Percentiles rank a stretch among this genome's conserved stretches.
Conservation (phyloP, 2,329 filamentous ascomycete species). For the Sclerotinia spermophila region DNA sequence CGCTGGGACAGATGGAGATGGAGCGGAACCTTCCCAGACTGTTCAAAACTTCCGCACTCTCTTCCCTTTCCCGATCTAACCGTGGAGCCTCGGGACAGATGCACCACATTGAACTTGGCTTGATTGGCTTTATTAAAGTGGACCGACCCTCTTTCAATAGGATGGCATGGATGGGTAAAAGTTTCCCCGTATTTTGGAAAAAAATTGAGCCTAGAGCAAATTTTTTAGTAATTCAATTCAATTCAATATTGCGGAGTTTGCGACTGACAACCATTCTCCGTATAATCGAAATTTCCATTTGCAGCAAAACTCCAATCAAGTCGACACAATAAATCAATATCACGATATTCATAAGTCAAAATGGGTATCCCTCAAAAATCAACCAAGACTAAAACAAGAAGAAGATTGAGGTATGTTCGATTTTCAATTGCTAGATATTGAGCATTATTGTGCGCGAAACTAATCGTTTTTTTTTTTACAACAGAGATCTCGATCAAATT, state of each 20-base stretch:
- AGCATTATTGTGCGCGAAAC: conserved; percentile 4
- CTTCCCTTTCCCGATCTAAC: not conserved
- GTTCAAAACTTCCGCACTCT: not conserved
- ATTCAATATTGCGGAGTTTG: not conserved
- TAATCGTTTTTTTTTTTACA: conserved; percentile 23
- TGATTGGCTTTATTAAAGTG: not conserved
- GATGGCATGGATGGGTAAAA: not conserved
- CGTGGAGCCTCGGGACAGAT: not conserved
- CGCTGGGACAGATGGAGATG: not conserved
- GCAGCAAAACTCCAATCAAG: not conserved
- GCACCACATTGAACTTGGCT: not conserved
- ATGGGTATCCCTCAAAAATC: conserved; percentile 68
- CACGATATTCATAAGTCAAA: conserved; percentile 4
- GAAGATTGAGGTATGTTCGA: conserved; percentile 57
- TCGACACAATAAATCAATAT: not conserved
- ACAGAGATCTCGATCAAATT: conserved; percentile 89
- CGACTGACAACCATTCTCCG: not conserved
- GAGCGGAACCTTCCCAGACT: not conserved
- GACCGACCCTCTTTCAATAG: not conserved
- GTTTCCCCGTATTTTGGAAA: not conserved
- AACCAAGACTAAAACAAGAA: conserved; percentile 70
- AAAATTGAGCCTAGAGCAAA: not conserved
- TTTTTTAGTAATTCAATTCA: not conserved
- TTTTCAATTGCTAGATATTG: not conserved
- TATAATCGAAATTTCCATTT: conserved; percentile 11